Evolutionary conservation across 164 flowering plant genomes (phyloP), one percentile per base, ranked within the genome.

Genomic region (Sextonia rubra): DNA sequence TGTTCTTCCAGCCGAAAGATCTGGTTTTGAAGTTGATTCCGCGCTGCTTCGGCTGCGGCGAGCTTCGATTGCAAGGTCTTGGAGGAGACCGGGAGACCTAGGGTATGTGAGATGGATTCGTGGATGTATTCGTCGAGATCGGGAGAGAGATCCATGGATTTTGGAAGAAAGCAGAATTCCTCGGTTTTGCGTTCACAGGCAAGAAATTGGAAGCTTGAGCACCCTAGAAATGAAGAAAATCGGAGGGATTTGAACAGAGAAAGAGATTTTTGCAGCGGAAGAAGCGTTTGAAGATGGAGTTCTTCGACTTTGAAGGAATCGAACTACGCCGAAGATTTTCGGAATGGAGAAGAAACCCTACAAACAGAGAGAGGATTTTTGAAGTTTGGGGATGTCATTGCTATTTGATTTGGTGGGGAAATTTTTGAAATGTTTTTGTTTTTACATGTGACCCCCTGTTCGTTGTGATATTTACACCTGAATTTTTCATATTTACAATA

Each of bases 61-160:
- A 95, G 87, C 80, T 88, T 93, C 26, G 71, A 68, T 27, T 83
- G 81, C 44, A 95, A 76, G 2, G 96, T 82, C 1, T 69, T 70
- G 0, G 69, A 44, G 7, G 95, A 86, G 0, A 93, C 85, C 1
- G 91, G 87, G 23, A 95, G 90, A 18, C 98, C 98, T 22, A 92
- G 29, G 1, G 85, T 14, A 69, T 83, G 64, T 18, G 90, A 87
- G 56, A 92, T 84, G 8, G 97, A 76, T 74, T 89, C 86, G 64
- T 87, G 86, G 55, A 92, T 83, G 83, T 81, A 92, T 49, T 81
- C 85, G 5, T 91, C 97, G 27, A 92, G 32, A 74, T 86, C 92
- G 71, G 73, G 82, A 25, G 86, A 83, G 24, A 90, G 69, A 71
- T 80, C 90, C 97, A 88, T 91, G 47, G 15, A 7, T 12, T 23